Evolutionary conservation across 805 yeast species (phyloP), one percentile per base, ranked within the genome.

Genomic region (Candida tammaniensis): DNA sequence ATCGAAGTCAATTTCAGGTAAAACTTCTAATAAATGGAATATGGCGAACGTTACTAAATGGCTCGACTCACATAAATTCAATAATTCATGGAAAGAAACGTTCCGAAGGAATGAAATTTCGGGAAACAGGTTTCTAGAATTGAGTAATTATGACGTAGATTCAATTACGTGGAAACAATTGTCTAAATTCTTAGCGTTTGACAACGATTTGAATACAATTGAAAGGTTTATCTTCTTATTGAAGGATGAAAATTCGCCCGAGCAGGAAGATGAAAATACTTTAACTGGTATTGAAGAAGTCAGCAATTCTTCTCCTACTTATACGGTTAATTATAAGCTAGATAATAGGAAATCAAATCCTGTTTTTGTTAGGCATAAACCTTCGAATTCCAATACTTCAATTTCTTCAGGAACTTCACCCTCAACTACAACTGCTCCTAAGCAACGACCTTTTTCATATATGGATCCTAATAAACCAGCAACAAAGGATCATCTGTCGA

Each of bases 31-130:
- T 5, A 80, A 76, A 39, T 87, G 96, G 96, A 76, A 81, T 1
- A 61, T 74, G 43, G 76, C 71, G n/a, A 68, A 83, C 33, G 89
- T 87, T 1, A 39, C 69, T 0, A 53, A 61, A 30, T 88, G 95
- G 94, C 65, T 88, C 17, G 79, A 72, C 6, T 47, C 57, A n/a
- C 72, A 87, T 52, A 69, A 73, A 14, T 88, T 88, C 57, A 82
- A 82, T 44, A 74, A 70, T 3, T 64, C 80, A 10, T 88, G 96
- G 96, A 64, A 73, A n/a, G 73, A 67, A 4, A 72, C 79, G 12
- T 83, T 88, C 55, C 61, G 61, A 25, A 67, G 68, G 27, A 68
- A 77, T 40, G 74, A 76, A 31, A 64, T 88, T 3, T 61, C 69
- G 7, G 87, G 88, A 0, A 72, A 76, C 29, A 62, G 72, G 17